Evolutionary conservation across 176 grass and related monocot genomes (phyloP), one percentile per base, ranked within the genome.

Genomic region (Chloris gayana): DNA sequence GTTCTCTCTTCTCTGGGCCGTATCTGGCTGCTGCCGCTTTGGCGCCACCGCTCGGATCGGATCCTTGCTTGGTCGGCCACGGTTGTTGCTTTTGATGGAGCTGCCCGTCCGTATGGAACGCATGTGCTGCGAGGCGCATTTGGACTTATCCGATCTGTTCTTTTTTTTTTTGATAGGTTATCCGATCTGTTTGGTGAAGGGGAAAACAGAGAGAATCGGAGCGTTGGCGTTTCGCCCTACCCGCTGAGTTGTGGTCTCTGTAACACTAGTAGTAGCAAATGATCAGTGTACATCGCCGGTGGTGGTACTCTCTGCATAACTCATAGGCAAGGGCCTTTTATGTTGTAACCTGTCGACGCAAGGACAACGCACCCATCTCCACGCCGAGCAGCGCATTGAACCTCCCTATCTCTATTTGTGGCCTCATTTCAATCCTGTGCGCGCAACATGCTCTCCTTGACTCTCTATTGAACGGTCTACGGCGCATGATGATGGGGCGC

Each of bases 1-100:
- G 91, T 93, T 93, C 88, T 84, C 67, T 88, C 88, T 93, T 93
- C 88, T 84, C 67, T 69, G 74, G 80, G 80, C 65, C 83, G 84
- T 34, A n/a, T 72, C n/a, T 54, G 50, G 50, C 50, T 79, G 70
- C 72, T 66, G 81, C 5, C 79, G 30, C 85, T 88, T 90, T 90
- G 67, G 53, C 58, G 68, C 79, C 71, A 82, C 61, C 53, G 2
- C 56, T 57, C 27, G 44, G 7, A 30, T 62, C 75, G 26, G 53
- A 75, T 64, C 75, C 42, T 88, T 61, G 68, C 74, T 49, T n/a
- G 60, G 51, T 84, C 75, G 38, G 13, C n/a, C 51, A 53, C 29
- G 74, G 19, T 53, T 79, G 49, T 61, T 66, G 33, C 88, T 82
- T 89, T 82, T 86, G 19, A 82, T 72, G 79, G 66, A 49, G 58